A percentile compares a stretch with the other conserved stretches of the same genome.
Conservation (phyloP, 2,329 filamentous ascomycete genomes). For the Colletotrichum sp. region DNA sequence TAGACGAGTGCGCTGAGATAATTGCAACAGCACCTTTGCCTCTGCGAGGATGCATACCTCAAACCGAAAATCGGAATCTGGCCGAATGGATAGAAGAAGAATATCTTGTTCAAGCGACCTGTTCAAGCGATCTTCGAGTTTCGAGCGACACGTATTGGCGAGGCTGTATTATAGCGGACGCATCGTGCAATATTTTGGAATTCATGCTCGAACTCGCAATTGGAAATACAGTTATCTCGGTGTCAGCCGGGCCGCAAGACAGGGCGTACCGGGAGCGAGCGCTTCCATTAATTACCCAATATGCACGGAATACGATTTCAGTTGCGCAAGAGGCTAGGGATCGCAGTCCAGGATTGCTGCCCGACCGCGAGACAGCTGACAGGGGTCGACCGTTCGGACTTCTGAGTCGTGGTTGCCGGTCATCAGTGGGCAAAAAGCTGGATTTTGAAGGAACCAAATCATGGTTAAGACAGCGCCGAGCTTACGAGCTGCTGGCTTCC, state of each 20-base stretch:
- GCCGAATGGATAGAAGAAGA: not conserved
- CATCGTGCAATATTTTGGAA: not conserved
- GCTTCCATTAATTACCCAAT: not conserved
- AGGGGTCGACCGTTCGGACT: conserved; percentile 8
- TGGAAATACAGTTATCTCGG: not conserved
- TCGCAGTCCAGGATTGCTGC: conserved; percentile 13
- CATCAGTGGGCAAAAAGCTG: not conserved
- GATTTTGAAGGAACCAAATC: not conserved
- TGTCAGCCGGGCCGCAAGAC: not conserved
- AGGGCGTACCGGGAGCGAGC: not conserved
- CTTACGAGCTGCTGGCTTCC: not conserved
- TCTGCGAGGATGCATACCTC: not conserved
- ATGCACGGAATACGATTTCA: not conserved
- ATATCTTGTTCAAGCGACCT: not conserved
- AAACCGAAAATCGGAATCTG: not conserved
- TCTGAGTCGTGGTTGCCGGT: conserved; percentile 7
- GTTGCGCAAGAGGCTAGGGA: not conserved
- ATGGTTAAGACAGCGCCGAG: not conserved
- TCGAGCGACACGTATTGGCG: not conserved
- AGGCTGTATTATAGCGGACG: not conserved
- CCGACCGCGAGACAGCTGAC: conserved; percentile 15
- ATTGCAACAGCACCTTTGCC: not conserved
- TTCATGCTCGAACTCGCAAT: not conserved
- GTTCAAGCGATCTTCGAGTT: not conserved
- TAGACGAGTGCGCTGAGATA: not conserved